Conservation (phyloP, 495 filamentous ascomycete species). For the Tirmania nivea region DNA sequence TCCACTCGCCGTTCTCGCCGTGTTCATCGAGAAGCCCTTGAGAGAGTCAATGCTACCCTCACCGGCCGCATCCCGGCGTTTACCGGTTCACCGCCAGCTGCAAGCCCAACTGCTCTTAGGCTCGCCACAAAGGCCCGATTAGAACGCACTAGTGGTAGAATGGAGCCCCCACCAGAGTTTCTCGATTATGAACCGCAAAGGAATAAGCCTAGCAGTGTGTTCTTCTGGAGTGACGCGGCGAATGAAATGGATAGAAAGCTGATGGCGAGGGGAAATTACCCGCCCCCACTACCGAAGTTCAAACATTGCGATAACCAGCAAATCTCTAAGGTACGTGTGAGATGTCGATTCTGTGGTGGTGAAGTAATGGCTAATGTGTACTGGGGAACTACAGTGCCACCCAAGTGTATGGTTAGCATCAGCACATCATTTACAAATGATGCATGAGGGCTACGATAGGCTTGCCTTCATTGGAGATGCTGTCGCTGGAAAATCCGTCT, state of each 20-base stretch:
- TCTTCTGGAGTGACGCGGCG: background rate
- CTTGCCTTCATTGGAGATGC: background rate
- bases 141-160: background rate
- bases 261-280: background rate
- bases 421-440: background rate
- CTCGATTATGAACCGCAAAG: background rate
- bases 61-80: background rate
- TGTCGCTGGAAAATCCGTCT: background rate
- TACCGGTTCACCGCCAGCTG: background rate
- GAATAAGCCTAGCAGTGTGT: background rate
- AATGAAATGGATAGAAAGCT: background rate
- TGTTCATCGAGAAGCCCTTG: background rate
- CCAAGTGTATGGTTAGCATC: background rate
- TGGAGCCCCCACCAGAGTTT: background rate
- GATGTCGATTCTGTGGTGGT: background rate
- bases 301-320: background rate
- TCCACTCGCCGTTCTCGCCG: background rate
- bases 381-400: background rate
- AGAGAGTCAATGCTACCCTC: background rate
- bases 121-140: background rate
- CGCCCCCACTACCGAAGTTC: background rate
- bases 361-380: too few relatives aligned
- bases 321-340: background rate
- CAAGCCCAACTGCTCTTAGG: background rate
- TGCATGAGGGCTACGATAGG: background rate